These are phyloP conservation scores for Solanum chiquidenum DNA, from an alignment of 257 asterid genomes.

Conservation along the genomic window DNA sequence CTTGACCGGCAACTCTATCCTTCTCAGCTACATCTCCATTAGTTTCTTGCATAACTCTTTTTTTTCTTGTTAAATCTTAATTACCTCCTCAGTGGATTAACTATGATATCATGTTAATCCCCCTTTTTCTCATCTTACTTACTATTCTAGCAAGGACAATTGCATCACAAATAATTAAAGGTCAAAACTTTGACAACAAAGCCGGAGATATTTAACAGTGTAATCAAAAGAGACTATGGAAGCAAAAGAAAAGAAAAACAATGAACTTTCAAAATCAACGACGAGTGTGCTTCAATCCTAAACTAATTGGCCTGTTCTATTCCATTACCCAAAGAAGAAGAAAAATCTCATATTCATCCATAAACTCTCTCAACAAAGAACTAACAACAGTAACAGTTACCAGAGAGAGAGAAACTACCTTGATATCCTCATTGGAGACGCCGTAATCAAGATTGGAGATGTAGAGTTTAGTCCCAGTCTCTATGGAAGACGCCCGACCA, in stretches of 20 bases:
- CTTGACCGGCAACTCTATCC: background rate
- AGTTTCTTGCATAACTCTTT: background rate
- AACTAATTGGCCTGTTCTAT: background rate
- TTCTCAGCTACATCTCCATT: background rate
- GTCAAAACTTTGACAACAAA: background rate
- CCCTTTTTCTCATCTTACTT: background rate
- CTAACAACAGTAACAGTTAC: background rate
- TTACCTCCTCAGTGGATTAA: background rate
- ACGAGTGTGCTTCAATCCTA: background rate
- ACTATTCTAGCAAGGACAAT: background rate
- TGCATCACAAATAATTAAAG: background rate
- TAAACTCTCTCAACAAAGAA: background rate
- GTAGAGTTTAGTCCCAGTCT: constrained; percentile 95
- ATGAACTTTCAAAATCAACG: background rate
- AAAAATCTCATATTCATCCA: background rate
- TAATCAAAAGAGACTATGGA: background rate
- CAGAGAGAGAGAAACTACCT: constrained; percentile 24
- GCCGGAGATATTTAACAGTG: background rate
- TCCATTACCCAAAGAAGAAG: background rate
- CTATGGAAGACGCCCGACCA: constrained; percentile 60
- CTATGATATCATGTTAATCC: background rate
- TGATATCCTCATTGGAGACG: constrained; percentile 83
- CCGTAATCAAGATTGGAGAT: constrained; percentile 88
- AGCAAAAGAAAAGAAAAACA: background rate
- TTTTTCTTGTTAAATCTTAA: background rate